Base-by-base conservation (phyloP, 129 eudicot genomes). In the Centaurea solstitialis region DNA sequence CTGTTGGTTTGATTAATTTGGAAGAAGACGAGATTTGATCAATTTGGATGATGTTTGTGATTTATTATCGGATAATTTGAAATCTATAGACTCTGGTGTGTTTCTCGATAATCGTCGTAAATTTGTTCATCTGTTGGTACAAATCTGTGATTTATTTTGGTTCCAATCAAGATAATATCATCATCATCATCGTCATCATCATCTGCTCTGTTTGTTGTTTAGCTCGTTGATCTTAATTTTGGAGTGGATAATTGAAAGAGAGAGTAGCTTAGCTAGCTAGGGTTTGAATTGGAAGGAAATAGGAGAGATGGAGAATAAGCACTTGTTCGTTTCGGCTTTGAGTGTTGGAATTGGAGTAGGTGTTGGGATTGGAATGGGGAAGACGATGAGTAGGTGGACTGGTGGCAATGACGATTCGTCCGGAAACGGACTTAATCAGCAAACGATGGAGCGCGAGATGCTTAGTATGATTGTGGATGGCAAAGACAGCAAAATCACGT, bases 271-370 rank as follows among this genome's bases (percentile, higher is more conserved):
- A 43, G 12, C 9, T 22, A 21, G 67, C 30, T 26, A 26, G 30
- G 15, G 40, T 70, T 37, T 38, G 53, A 70, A 39, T 26, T 0
- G 37, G 4, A 33, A 35, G 8, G 43, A 41, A 41, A 53, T 2
- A 12, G 37, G 8, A 74, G 66, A 82, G 83, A 94, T 94, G 98
- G 98, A 92, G 9, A 89, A 86, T 73, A 94, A 89, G 66, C 90
- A 89, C 24, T 47, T 90, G 79, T 85, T 89, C 59, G 87, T 94
- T 93, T 94, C 98, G 13, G 98, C 97, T 40, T 85, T 92, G 85
- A 87, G 97, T 4, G 94, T 94, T 47, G 98, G 98, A 18, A 78
- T 94, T n/a, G 99, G 98, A 59, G 96, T 93, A 0, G 97, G 97
- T 70, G 96, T 93, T 3, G 98, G 98, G 66, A 43, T 94, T 8